These are phyloP conservation scores for Avena sativa DNA, from an alignment of 176 grass and related monocot genomes.

Conservation along the genomic window DNA sequence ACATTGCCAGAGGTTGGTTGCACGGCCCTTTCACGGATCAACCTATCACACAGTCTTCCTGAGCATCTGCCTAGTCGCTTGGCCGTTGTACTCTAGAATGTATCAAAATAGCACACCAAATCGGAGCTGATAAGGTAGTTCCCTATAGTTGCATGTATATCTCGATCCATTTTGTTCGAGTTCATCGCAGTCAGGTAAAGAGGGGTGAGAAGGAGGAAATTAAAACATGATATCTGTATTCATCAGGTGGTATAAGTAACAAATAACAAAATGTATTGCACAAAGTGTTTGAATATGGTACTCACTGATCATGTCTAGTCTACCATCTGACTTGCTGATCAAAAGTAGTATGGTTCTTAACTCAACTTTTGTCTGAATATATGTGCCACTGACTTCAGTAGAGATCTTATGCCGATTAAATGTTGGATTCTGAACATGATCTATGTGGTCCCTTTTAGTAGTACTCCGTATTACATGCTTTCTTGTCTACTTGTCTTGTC, in stretches of 20 bases:
- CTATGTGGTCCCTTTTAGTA: slow-evolving; percentile 24
- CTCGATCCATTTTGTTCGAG: slow-evolving; percentile 32
- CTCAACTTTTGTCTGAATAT: slow-evolving; percentile 19
- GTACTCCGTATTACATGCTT: slow-evolving; percentile 11
- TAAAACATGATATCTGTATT: slow-evolving; percentile 45
- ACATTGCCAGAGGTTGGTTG: slow-evolving; percentile 85
- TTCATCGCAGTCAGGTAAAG: slow-evolving; percentile 24
- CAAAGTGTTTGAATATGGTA: slow-evolving; percentile 37
- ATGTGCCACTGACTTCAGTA: not conserved
- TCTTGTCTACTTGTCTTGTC: slow-evolving; percentile 11
- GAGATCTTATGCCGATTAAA: not conserved
- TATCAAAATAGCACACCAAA: slow-evolving; percentile 36
- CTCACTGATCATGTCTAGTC: slow-evolving; percentile 24
- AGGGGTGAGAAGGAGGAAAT: slow-evolving; percentile 17
- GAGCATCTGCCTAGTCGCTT: slow-evolving; percentile 19
- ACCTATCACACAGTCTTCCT: slow-evolving; percentile 56
- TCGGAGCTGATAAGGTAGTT: slow-evolving; percentile 34
- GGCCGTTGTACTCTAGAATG: not conserved
- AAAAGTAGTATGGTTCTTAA: not conserved
- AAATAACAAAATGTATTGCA: slow-evolving; percentile 46
- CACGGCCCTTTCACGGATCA: slow-evolving; percentile 66
- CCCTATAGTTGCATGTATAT: slow-evolving; percentile 43
- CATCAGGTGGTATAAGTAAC: slow-evolving; percentile 44
- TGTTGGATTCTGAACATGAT: slow-evolving; percentile 6
- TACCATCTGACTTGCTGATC: slow-evolving; percentile 9